A percentile compares a stretch with the other conserved stretches of the same genome.
These are phyloP conservation scores for Tausonia pullulans DNA, from an alignment of 1,284 basidiomycete species.

Conservation along the genomic window DNA sequence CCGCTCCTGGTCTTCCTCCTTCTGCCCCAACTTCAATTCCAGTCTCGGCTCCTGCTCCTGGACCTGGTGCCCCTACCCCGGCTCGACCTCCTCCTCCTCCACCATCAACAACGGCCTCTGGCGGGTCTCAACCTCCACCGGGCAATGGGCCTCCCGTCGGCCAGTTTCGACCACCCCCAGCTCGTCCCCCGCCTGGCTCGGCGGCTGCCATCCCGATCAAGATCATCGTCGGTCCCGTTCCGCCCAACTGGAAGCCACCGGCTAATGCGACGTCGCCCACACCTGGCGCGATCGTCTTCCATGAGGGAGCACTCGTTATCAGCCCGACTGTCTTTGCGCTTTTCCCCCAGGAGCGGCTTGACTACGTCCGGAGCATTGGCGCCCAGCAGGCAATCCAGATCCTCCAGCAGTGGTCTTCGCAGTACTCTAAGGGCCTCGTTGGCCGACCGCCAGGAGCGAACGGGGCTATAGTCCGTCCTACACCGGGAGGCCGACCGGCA, in stretches of 20 bases:
- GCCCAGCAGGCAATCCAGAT: constrained; percentile 71
- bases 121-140: not conserved
- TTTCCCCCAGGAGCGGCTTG: constrained; percentile 59
- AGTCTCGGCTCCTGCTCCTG: too few species aligned
- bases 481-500: constrained; percentile 3
- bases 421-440: constrained; percentile 53
- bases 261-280: constrained; percentile 30
- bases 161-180: not conserved
- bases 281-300: constrained; percentile 65
- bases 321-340: constrained; percentile 74
- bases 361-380: constrained; percentile 65
- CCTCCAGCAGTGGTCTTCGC: constrained; percentile 67
- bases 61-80: too few species aligned
- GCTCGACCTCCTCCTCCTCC: too few species aligned
- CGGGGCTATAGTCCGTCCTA: constrained; percentile 7
- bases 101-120: too few species aligned
- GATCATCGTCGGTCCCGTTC: constrained; percentile 50
- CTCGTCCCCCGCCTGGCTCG: not conserved
- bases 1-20: constrained; percentile 29
- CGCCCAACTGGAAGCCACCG: constrained; percentile 28
- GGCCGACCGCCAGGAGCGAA: constrained; percentile 19
- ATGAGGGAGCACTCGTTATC: constrained; percentile 70
- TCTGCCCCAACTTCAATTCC: constrained; percentile 30
- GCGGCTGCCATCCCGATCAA: constrained; percentile 9
- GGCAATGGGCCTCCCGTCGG: not conserved